Evolutionary conservation across 2,329 filamentous ascomycete species (phyloP).

Genomic region (Ophiostoma pallidulum): DNA sequence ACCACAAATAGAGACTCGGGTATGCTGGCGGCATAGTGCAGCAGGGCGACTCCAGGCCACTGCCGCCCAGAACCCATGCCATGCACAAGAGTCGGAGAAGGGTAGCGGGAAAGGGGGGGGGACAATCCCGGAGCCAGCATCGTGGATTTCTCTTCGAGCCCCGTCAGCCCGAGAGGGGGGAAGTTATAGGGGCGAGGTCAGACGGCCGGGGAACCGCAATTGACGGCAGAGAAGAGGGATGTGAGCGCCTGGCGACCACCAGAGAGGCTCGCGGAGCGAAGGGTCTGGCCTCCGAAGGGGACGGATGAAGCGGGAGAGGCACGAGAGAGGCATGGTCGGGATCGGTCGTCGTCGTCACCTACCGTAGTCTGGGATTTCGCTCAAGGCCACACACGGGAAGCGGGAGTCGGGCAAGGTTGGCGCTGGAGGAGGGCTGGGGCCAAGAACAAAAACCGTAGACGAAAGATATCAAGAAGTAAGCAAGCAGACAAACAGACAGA

Average conservation of each 20-base stretch:
- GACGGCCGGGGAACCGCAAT: too few relatives aligned
- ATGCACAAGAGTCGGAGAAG: too few relatives aligned
- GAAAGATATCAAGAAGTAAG: background rate
- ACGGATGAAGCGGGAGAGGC: background rate
- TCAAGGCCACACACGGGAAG: background rate
- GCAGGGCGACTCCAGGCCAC: background rate
- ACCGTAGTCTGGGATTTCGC: constrained; percentile 5
- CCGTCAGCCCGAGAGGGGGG: too few relatives aligned
- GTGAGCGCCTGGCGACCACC: too few relatives aligned
- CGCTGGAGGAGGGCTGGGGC: background rate
- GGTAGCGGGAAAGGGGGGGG: too few relatives aligned
- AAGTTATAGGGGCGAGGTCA: too few relatives aligned
- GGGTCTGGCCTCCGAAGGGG: background rate
- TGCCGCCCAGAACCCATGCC: too few relatives aligned
- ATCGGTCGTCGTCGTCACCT: background rate
- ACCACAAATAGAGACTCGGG: background rate
- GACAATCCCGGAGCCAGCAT: too few relatives aligned
- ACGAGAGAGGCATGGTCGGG: background rate
- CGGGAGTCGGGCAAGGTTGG: background rate
- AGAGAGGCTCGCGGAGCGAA: too few relatives aligned
- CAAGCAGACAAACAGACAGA: background rate
- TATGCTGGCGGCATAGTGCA: background rate
- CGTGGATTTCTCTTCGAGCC: too few relatives aligned
- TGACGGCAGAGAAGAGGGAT: too few relatives aligned
- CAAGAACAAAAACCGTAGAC: background rate